Percentiles rank a stretch among this genome's conserved stretches.
phyloP scores from a whole-genome alignment of 371 early-diverging fungal genomes.

The Apophysomyces variabilis region DNA sequence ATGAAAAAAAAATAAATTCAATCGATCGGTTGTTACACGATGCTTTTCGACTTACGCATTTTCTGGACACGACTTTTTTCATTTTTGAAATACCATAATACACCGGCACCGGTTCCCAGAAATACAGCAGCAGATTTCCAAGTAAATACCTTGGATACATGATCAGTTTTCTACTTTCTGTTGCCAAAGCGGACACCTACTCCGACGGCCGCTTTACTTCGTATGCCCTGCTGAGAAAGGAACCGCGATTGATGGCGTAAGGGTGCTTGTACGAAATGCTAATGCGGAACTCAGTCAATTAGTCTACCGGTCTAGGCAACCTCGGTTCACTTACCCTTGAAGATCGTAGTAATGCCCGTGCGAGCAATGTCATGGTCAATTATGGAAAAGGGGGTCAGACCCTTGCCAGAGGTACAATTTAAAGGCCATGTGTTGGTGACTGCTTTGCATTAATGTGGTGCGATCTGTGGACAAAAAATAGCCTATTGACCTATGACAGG shows the following conservation, averaged over 20 bases:
- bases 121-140: conserved; percentile 58
- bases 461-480: too few relatives aligned
- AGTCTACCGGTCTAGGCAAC: too few relatives aligned
- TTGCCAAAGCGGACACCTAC: background rate
- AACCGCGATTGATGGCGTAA: background rate
- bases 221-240: background rate
- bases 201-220: background rate
- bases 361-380: background rate
- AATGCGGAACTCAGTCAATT: background rate
- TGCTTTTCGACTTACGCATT: conserved; percentile 42
- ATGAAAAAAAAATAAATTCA: background rate
- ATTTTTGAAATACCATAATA: conserved; percentile 62
- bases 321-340: background rate
- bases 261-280: background rate
- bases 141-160: conserved; percentile 29
- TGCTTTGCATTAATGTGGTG: too few relatives aligned
- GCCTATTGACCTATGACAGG: too few relatives aligned
- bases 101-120: conserved; percentile 62
- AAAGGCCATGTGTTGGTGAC: too few relatives aligned
- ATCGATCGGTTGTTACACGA: background rate
- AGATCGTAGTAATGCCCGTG: background rate
- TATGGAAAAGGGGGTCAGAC: background rate
- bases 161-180: background rate
- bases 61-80: conserved; percentile 65
- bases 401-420: too few relatives aligned